Base-by-base conservation (phyloP, 2,329 filamentous ascomycete genomes). In the Trichoderma guizhouense region DNA sequence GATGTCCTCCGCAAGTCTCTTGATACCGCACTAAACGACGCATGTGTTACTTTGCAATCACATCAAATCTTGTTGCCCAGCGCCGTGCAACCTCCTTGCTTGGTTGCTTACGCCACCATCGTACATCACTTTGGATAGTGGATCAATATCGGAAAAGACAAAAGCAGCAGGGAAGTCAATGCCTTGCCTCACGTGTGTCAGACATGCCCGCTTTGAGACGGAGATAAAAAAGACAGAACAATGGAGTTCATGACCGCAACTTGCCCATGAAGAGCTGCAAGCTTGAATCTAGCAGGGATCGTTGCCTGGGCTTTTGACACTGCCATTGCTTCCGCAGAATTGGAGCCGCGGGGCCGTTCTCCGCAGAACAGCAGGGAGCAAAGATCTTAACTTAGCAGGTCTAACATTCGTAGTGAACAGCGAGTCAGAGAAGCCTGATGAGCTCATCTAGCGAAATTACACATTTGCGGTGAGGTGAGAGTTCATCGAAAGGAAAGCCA, bases 381-480 rank as follows among this genome's bases (percentile, higher is more conserved):
- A 57, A 57, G 55, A 69, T 69, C 55, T 69, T 9, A 26, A 39
- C 66, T 69, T 7, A 26, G 55, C 66, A 69, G 66, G 12, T 26
- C 36, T 39, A 55, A 2, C n/a, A 53, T 24, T 1, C n/a, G 55
- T 39, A 28, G 64, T 57, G 51, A 67, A 26, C 64, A 55, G 47
- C 47, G 64, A 67, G 64, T 67, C 64, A 67, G 64, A 47, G 36
- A n/a, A 53, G 47, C 28, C 28, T 12, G 36, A 28, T 57, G 64
- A 69, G 39, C 55, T 26, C 66, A 60, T 60, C 55, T 69, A 61
- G 55, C 53, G 66, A 69, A 15, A 69, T 69, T 69, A n/a, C 66
- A 32, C 15, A 26, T 15, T 15, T 69, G 57, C 66, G 55, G 53
- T 69, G 66, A 69, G 66, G 53, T 69, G 66, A 69, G 66, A 69